phyloP scores from a whole-genome alignment of 192 early-diverging fungal species.

The Entophlyctis luteolus region DNA sequence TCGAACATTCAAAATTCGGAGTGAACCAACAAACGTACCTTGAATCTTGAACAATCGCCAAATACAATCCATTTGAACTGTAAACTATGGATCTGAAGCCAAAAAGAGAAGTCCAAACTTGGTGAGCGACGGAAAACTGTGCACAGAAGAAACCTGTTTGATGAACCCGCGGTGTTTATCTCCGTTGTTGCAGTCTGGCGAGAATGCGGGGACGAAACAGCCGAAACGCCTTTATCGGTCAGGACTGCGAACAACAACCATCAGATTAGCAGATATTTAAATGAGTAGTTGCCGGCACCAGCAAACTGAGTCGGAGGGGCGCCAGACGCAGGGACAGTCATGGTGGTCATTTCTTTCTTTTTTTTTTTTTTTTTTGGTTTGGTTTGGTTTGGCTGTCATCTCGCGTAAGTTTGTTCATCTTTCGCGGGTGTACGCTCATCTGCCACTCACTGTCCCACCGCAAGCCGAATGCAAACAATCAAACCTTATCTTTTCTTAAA shows the following conservation, averaged over 20 bases:
- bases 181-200: not conserved
- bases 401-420: too few species aligned
- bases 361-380: too few species aligned
- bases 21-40: not conserved
- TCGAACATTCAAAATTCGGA: not conserved
- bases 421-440: too few species aligned
- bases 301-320: not conserved
- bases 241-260: constrained; percentile 8
- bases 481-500: too few species aligned
- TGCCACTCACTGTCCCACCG: too few species aligned
- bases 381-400: not conserved
- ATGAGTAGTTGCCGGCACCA: too few species aligned
- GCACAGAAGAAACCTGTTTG: constrained; percentile 8
- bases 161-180: constrained; percentile 8
- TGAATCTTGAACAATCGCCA: constrained; percentile 51
- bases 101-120: not conserved
- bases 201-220: constrained; percentile 3
- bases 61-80: constrained; percentile 66
- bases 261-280: too few species aligned
- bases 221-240: constrained; percentile 5
- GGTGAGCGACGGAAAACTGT: not conserved
- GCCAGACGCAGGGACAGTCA: not conserved
- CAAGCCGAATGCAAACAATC: too few species aligned
- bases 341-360: not conserved
- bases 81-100: too few species aligned